Evolutionary conservation across 2,329 filamentous ascomycete species (phyloP).

Genomic region (Penicillium digitatum): DNA sequence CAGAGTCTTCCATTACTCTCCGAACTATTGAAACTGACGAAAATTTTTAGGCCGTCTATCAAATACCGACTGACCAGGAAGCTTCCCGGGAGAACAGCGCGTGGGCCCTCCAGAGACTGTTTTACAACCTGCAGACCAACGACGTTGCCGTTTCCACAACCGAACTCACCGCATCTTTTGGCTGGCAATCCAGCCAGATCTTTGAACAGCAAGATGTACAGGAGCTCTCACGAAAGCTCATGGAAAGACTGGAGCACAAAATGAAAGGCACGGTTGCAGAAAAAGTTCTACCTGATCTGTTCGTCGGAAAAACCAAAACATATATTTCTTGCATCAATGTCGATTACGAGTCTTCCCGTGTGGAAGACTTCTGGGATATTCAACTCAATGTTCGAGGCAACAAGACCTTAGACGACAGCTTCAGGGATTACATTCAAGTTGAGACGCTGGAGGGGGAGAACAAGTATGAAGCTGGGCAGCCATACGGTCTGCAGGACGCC

Average conservation of each 20-base stretch:
- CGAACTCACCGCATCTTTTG: slow-evolving; percentile 93
- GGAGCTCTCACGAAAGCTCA: slow-evolving; percentile 90
- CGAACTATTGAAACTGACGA: background rate
- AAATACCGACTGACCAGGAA: slow-evolving; percentile 88
- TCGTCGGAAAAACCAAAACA: slow-evolving; percentile 96
- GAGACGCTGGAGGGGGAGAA: slow-evolving; percentile 98
- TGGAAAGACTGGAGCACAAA: slow-evolving; percentile 93
- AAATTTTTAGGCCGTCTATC: slow-evolving; percentile 72
- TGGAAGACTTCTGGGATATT: slow-evolving; percentile 98
- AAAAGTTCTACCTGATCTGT: slow-evolving; percentile 82
- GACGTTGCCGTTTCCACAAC: slow-evolving; percentile 79
- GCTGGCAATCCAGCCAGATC: slow-evolving; percentile 96
- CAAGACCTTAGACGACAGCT: slow-evolving; percentile 87
- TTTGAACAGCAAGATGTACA: slow-evolving; percentile 99
- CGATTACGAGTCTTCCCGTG: slow-evolving; percentile 89
- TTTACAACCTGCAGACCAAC: slow-evolving; percentile 90
- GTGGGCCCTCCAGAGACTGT: slow-evolving; percentile 87
- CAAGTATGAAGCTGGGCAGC: slow-evolving; percentile 89
- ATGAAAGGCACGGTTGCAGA: slow-evolving; percentile 97
- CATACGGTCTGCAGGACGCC: slow-evolving; percentile 89
- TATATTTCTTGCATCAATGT: slow-evolving; percentile 99
- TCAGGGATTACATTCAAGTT: slow-evolving; percentile 92
- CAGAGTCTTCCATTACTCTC: background rate
- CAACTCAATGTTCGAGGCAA: slow-evolving; percentile 95
- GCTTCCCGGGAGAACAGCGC: slow-evolving; percentile 80